Base-by-base conservation (phyloP, 495 filamentous ascomycete species). In the Neurospora sp. region DNA sequence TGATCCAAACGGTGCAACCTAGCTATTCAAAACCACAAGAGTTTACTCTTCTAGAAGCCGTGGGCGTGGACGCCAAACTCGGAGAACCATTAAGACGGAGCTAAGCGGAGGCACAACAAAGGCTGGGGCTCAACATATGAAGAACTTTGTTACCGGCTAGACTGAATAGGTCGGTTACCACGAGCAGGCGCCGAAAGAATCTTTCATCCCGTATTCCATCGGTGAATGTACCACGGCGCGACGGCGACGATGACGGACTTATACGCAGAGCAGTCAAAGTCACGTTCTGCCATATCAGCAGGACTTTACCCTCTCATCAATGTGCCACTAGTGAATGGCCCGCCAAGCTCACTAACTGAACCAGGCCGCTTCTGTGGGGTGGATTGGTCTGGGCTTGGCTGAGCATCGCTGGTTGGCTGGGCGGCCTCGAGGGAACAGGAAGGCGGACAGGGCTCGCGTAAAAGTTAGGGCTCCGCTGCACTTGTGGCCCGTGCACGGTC, bases 391-490 rank as follows among this genome's bases (percentile, higher is more conserved):
- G 53, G 22, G 22, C 53, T 65, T 35, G 53, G 27, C 53, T 35
- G 14, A 7, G 16, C 53, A 17, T 35, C 53, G 27, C 53, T 65
- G 14, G 14, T 65, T 65, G 53, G 53, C 53, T 65, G 53, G 27
- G 27, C 12, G 27, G 27, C 27, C 27, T 35, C 27, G 53, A 61
- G 31, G 3, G 53, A 65, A 35, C 53, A 65, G 53, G 14, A 65
- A 65, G 53, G 53, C 53, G 53, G 53, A 65, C 27, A 65, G 53
- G 53, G 53, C 53, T 31, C 27, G 53, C 53, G 27, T 27, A 65
- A 65, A 20, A 40, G 71, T 80, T 79, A 80, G 79, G 79, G 79
- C 75, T 80, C 78, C 76, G 76, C 75, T 79, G 61, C 72, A 44
- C 73, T 74, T 77, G 12, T 16, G 78, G 79, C 59, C 72, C 74